Base-by-base conservation (phyloP, 2,329 filamentous ascomycete genomes). In the Amphichorda felina region DNA sequence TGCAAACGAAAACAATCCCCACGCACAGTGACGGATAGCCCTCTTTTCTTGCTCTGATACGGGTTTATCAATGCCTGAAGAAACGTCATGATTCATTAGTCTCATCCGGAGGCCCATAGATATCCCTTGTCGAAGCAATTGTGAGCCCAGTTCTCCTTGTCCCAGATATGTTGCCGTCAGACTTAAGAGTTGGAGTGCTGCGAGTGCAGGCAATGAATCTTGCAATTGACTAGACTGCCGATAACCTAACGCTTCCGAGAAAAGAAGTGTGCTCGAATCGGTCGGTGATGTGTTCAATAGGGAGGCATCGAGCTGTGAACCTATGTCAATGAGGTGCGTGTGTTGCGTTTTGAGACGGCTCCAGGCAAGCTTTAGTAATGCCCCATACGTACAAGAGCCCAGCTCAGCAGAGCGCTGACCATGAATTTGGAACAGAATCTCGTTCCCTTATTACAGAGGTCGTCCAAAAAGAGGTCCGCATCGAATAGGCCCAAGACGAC, bases 401-500 rank as follows among this genome's bases (percentile, higher is more conserved):
- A 46, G 33, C 50, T 56, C 37, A 60, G 43, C 10, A 60, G 37
- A 3, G 57, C 45, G 30, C 53, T 50, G 9, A 62, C 53, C 1
- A 62, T 39, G 8, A 61, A 48, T 1, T 43, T 40, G 2, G 55
- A 58, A 30, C 57, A 62, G 33, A 50, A 51, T 0, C 42, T 39
- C 3, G 35, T 30, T 11, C 38, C 36, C 4, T 43, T 36, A 11
- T 38, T 34, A 3, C 55, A 38, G 3, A 62, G 41, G 35, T 60
- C 51, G 8, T 43, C 33, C 11, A 62, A 38, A 29, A 63, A 59
- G 0, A 58, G 40, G 5, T 50, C 33, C 2, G 54, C 40, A 18
- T 58, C 46, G 29, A 63, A 63, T 1, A 55, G 40, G 3, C 55
- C 57, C 2, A 63, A 40, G 2, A 62, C 43, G 2, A 56, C 54